A percentile compares a stretch with the other conserved stretches of the same genome.
Evolutionary conservation across 371 early-diverging fungal genomes (phyloP).

Genomic region (Funneliformis caledonium): DNA sequence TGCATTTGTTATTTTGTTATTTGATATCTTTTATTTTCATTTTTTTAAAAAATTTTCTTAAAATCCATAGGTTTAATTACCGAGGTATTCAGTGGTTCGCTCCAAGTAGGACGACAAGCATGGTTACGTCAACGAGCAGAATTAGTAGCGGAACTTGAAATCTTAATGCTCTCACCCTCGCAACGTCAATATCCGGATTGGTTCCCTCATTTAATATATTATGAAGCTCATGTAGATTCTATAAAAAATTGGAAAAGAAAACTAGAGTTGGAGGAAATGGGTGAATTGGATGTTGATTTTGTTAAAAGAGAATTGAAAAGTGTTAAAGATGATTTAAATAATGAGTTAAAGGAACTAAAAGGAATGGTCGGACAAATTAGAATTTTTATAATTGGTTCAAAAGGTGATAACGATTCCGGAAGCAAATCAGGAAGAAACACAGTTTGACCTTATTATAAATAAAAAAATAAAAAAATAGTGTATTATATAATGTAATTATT

Average conservation of each 20-base stretch:
- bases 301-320: background rate
- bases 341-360: conserved; percentile 1
- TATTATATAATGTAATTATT: too few species aligned
- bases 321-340: background rate
- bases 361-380: background rate
- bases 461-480: background rate
- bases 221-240: conserved; percentile 3
- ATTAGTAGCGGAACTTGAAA: conserved; percentile 23
- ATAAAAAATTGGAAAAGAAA: conserved; percentile 7
- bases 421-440: background rate
- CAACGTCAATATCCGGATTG: background rate
- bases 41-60: background rate
- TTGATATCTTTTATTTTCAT: background rate
- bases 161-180: background rate
- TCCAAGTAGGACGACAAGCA: background rate
- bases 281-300: conserved; percentile 8
- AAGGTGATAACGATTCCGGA: background rate
- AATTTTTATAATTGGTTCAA: background rate
- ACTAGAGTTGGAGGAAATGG: background rate
- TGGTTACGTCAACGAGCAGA: conserved; percentile 18
- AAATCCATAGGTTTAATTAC: conserved; percentile 12
- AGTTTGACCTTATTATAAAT: background rate
- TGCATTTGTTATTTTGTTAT: background rate
- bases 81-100: conserved; percentile 20
- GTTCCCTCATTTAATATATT: conserved; percentile 31